phyloP scores from a whole-genome alignment of 2,329 filamentous ascomycete genomes.

The Diplocarpon rosae region DNA sequence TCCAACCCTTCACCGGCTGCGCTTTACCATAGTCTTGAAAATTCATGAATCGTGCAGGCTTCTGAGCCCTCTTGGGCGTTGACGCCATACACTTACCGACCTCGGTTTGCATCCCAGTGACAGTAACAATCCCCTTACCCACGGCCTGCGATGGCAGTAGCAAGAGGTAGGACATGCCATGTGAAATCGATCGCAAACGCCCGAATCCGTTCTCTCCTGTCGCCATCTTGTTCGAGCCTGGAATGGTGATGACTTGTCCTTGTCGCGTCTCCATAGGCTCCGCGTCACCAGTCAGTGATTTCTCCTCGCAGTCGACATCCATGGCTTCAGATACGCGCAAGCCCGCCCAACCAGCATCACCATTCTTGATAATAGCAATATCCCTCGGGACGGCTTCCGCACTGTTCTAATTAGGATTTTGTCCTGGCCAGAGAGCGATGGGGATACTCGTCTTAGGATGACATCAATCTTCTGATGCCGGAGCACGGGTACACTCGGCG shows the following conservation, averaged over 20 bases:
- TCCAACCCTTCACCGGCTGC: slow-evolving; percentile 38
- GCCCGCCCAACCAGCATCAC: slow-evolving; percentile 93
- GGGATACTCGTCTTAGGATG: slow-evolving; percentile 20
- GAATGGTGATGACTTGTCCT: slow-evolving; percentile 31
- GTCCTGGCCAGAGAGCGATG: not conserved
- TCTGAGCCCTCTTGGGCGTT: slow-evolving; percentile 40
- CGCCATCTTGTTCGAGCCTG: slow-evolving; percentile 19
- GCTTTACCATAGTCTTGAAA: slow-evolving; percentile 34
- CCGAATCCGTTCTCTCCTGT: slow-evolving; percentile 33
- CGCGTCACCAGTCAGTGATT: slow-evolving; percentile 94
- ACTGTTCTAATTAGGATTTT: slow-evolving; percentile 10
- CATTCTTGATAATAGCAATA: slow-evolving; percentile 81
- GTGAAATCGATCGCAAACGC: slow-evolving; percentile 43
- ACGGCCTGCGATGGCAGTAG: slow-evolving; percentile 42
- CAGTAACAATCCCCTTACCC: slow-evolving; percentile 42
- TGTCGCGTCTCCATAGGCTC: slow-evolving; percentile 83
- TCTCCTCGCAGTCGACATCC: slow-evolving; percentile 67
- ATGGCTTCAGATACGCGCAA: slow-evolving; percentile 46
- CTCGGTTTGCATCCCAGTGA: slow-evolving; percentile 46
- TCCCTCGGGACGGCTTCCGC: slow-evolving; percentile 60
- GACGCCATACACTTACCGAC: slow-evolving; percentile 43
- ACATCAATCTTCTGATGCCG: slow-evolving; percentile 40
- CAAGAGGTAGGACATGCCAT: slow-evolving; percentile 45
- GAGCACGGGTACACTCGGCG: slow-evolving; percentile 43
- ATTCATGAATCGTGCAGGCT: slow-evolving; percentile 36